These are phyloP conservation scores for Aspergillus persii DNA, from an alignment of 2,329 filamentous ascomycete species.

Conservation along the genomic window DNA sequence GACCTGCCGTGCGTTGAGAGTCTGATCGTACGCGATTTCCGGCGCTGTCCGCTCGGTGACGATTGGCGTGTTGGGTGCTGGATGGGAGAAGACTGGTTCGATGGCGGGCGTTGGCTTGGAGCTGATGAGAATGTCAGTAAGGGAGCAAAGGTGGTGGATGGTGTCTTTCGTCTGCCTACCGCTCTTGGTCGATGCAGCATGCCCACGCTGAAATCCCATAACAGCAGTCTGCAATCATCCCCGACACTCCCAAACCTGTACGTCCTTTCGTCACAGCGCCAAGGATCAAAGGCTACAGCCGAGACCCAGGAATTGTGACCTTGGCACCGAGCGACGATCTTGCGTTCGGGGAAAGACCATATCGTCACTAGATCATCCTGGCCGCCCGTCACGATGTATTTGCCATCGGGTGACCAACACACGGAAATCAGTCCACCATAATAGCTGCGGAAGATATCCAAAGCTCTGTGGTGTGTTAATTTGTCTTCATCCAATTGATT, in stretches of 20 bases:
- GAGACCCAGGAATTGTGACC: slow-evolving; percentile 97
- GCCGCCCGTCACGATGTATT: slow-evolving; percentile 91
- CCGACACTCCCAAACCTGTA: slow-evolving; percentile 96
- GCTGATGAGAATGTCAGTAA: slow-evolving; percentile 15
- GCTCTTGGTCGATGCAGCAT: slow-evolving; percentile 92
- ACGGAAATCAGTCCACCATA: slow-evolving; percentile 92
- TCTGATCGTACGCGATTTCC: slow-evolving; percentile 65
- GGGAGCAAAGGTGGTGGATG: slow-evolving; percentile 9
- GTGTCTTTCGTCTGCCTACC: slow-evolving; percentile 49
- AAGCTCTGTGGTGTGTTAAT: slow-evolving; percentile 54
- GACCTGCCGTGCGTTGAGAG: slow-evolving; percentile 59
- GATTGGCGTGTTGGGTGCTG: slow-evolving; percentile 43
- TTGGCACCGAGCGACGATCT: slow-evolving; percentile 86
- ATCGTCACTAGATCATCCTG: slow-evolving; percentile 96
- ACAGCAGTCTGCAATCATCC: slow-evolving; percentile 82
- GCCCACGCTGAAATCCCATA: slow-evolving; percentile 97
- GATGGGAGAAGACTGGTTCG: slow-evolving; percentile 35
- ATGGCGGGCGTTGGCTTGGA: slow-evolving; percentile 38
- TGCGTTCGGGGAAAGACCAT: slow-evolving; percentile 82
- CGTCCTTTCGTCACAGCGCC: slow-evolving; percentile 92
- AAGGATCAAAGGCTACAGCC: slow-evolving; percentile 89
- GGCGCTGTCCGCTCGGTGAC: slow-evolving; percentile 62
- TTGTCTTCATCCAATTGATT: neutral
- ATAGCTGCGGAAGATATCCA: slow-evolving; percentile 85
- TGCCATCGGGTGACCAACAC: slow-evolving; percentile 95